Evolutionary conservation across 768 basidiomycete genomes (phyloP), one percentile per base, ranked within the genome.

Genomic region (Boletus sp.): DNA sequence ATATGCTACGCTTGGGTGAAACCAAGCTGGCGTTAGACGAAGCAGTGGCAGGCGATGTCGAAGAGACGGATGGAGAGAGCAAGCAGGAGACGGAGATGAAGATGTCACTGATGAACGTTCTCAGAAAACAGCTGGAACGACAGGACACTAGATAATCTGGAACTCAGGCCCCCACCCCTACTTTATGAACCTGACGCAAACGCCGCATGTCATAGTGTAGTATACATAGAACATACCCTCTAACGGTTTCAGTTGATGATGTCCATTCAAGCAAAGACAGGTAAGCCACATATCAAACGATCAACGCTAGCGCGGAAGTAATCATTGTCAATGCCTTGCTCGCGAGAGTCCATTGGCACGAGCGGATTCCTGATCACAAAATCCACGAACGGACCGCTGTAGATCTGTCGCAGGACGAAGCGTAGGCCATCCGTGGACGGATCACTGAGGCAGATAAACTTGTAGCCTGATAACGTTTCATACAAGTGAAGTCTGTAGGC

Each of bases 311-410:
- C 76, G 47, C 94, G 83, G 61, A 95, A 94, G 68, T 90, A 88
- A 69, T 96, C 93, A 67, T 94, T 98, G 71, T 98, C 96, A 49
- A 98, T 84, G 24, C 96, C 96, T 47, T 83, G 81, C 60, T 86
- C 86, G 63, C 79, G 78, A 12, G 91, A 92, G 71, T 97, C 90
- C 84, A 94, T 89, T 47, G 77, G 78, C 4, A 89, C 80, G 33
- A 98, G 78, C 4, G 96, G 96, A 67, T 98, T 98, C 52, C 93
- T 84, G 45, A 95, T 93, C 32, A 97, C 94, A 68, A 87, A 92
- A 72, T 97, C 93, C 42, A 97, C 72, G 76, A 98, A 98, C 0
- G 94, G 93, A 3, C 93, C 94, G n/a, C 83, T 80, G 72, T 98
- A 95, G 61, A 98, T 84, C 68, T 92, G 90, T n/a, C 89, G 85